Evolutionary conservation across 2,329 filamentous ascomycete genomes (phyloP), one percentile per base, ranked within the genome.

Genomic region (Aureobasidium sp.): DNA sequence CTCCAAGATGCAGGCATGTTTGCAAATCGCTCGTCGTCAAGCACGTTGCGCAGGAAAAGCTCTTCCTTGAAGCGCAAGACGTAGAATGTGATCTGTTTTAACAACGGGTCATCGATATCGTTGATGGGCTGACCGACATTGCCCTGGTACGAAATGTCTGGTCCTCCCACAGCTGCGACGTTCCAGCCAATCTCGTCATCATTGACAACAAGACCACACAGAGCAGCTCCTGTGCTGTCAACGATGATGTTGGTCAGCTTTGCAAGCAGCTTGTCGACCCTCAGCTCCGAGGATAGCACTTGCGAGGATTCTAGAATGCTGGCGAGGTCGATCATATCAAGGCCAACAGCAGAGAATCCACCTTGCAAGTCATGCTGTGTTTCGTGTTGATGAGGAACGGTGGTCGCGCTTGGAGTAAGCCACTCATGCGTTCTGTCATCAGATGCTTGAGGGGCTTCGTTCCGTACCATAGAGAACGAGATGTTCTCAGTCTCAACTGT

Each of bases 211-310:
- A 93, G 88, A 15, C 87, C 88, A 20, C 87, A 88, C 6, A 88
- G 78, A 2, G 87, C 87, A 9, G 87, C 88, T 43, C 88, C 88
- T 57, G 88, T 91, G 0, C 87, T 90, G 67, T 92, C 87, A 29
- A 92, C 74, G 53, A 92, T 90, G 65, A 92, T 89, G 65, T 90
- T 86, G 67, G 88, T 90, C 85, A 93, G 90, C 46, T 89, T 92
- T 69, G 87, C 86, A 64, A 92, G 81, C 4, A 93, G 80, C 68
- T 87, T 83, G 66, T 92, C 88, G 13, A 92, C 84, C 66, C 88
- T 83, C 12, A 93, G 75, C 56, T 92, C 87, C 17, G 88, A 92
- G 5, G 89, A 92, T 47, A 93, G 86, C 47, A 92, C 83, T 70
- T 92, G 89, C 10, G 87, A 91, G 2, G 87, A 90, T 67, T 89